Evolutionary conservation across 2,329 filamentous ascomycete genomes (phyloP), one percentile per base, ranked within the genome.

Genomic region (Elsinoe ampelina): DNA sequence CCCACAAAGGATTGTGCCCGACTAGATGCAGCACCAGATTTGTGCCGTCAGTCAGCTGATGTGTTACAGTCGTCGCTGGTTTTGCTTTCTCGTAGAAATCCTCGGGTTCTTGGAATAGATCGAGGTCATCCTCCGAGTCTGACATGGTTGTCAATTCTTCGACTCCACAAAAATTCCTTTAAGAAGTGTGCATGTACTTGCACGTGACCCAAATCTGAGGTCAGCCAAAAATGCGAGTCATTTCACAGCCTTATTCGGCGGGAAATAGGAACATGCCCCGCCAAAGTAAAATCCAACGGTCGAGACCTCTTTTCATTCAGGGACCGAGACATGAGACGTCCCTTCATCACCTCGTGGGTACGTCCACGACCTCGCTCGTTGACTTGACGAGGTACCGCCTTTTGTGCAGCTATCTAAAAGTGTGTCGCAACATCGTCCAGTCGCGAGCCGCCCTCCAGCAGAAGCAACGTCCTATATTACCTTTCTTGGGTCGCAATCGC

Each of bases 1-100:
- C 82, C 81, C 95, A 95, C 12, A 95, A 80, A 20, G 90, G 88
- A 75, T 87, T 92, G 71, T 88, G 84, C 59, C 91, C 91, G 43
- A 95, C 88, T 11, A 96, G 81, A 64, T 87, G 82, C 61, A 95
- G 80, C 52, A 76, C 81, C 62, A 95, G 74, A 26, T 75, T 74
- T 61, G 82, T 70, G 59, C 87, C 87, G 35, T 80, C 82, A 57
- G 81, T 74, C 68, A 92, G 80, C 19, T 77, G 81, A 74, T 95
- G 86, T 42, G 82, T 79, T 61, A 87, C 83, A 60, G 81, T 83
- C 2, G 86, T 92, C 6, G 89, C 83, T 48, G 85, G 80, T 48
- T 87, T 87, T 47, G 89, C 84, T 0, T 89, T 83, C 47, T 86
- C 81, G 68, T 89, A 93, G 75, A 81, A 96, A 66, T 82, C 88